These are phyloP conservation scores for Mucor plumbeus DNA, from an alignment of 371 early-diverging fungal genomes.

Conservation along the genomic window DNA sequence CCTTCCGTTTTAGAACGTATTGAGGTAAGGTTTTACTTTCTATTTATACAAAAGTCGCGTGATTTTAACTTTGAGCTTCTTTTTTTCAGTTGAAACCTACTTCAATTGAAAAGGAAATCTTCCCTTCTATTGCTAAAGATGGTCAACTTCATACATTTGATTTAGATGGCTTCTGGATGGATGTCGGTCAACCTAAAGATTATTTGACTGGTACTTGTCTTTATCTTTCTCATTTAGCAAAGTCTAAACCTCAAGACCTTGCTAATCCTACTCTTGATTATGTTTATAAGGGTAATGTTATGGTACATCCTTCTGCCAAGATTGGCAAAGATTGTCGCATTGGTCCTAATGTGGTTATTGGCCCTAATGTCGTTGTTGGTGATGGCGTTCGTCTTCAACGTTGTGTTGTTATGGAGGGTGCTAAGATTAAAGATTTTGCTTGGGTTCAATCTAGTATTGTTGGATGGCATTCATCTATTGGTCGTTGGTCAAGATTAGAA, in stretches of 20 bases:
- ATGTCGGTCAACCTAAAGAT: slow-evolving; percentile 99
- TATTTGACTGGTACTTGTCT: slow-evolving; percentile 96
- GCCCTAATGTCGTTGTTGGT: slow-evolving; percentile 94
- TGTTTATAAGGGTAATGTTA: slow-evolving; percentile 82
- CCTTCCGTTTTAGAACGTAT: slow-evolving; percentile 93
- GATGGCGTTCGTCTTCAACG: slow-evolving; percentile 93
- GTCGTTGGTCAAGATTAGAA: slow-evolving; percentile 93
- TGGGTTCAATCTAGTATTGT: slow-evolving; percentile 93
- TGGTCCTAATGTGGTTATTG: slow-evolving; percentile 96
- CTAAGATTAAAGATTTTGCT: slow-evolving; percentile 86
- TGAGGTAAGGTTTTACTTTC: slow-evolving; percentile 65
- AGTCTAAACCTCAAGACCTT: slow-evolving; percentile 72
- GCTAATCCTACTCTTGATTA: slow-evolving; percentile 62
- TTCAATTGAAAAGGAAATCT: slow-evolving; percentile 98
- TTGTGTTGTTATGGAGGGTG: slow-evolving; percentile 90
- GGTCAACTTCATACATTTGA: slow-evolving; percentile 89
- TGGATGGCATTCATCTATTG: slow-evolving; percentile 96
- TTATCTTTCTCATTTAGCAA: slow-evolving; percentile 84
- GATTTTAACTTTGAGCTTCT: background rate
- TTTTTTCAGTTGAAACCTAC: slow-evolving; percentile 70
- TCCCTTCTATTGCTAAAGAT: slow-evolving; percentile 92
- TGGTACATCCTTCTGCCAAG: slow-evolving; percentile 90
- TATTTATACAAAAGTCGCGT: slow-evolving; percentile 91
- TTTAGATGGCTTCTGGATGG: slow-evolving; percentile 99
- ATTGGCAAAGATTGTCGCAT: slow-evolving; percentile 95